Conservation (phyloP, 352 stramenopile genomes). For the Thraustochytrium striatum region DNA sequence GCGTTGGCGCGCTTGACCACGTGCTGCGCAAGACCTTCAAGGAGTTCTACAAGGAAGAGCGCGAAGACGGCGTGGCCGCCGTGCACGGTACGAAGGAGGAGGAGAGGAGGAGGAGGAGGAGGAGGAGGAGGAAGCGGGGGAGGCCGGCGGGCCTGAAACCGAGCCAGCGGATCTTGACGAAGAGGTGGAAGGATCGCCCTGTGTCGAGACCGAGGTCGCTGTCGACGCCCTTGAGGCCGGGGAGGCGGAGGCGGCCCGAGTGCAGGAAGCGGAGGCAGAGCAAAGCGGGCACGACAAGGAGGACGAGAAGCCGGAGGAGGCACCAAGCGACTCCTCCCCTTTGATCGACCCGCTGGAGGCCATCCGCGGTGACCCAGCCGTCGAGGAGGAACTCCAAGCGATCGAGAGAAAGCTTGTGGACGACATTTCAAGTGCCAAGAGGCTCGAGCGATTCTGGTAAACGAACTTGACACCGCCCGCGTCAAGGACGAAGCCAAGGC, state of each 20-base stretch:
- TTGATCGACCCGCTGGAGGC: not conserved
- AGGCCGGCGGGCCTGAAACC: conserved; percentile 10
- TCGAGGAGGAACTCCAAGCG: not conserved
- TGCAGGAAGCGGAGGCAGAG: not conserved
- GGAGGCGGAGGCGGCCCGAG: not conserved
- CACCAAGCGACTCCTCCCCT: not conserved
- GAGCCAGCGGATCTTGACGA: too few relatives aligned
- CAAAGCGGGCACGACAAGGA: too few relatives aligned
- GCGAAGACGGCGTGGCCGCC: not conserved
- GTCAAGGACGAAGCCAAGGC: not conserved
- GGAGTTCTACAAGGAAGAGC: conserved; percentile 26
- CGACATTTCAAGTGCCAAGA: not conserved
- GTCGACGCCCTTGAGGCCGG: not conserved
- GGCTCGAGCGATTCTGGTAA: not conserved
- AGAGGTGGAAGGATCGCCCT: not conserved
- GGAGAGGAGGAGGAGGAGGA: not conserved
- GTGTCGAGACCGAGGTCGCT: not conserved
- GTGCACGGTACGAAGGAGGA: not conserved
- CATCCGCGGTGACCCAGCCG: not conserved
- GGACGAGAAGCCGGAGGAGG: too few relatives aligned
- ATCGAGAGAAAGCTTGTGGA: not conserved
- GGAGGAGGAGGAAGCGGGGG: not conserved
- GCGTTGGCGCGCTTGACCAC: conserved; percentile 32
- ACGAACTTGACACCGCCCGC: not conserved
- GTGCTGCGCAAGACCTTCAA: conserved; percentile 44